Percentiles rank a stretch among this genome's conserved stretches.
phyloP scores from a whole-genome alignment of 306 rosid genomes.

The Lupinus albus region DNA sequence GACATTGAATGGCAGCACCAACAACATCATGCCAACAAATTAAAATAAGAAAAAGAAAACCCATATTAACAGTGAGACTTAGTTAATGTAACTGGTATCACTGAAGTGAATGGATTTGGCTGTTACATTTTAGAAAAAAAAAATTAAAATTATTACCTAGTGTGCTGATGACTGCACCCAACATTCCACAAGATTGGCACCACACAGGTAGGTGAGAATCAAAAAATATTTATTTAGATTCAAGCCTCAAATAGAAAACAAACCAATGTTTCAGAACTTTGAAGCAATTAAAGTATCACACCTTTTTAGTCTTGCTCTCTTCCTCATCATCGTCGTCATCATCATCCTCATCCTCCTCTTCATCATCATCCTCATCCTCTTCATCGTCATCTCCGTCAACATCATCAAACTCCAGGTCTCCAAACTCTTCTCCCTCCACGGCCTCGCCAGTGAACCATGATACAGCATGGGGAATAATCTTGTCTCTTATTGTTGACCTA shows the following conservation, averaged over 20 bases:
- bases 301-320: constrained; percentile 68
- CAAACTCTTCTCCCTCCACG: constrained; percentile 74
- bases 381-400: constrained; percentile 57
- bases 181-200: constrained; percentile 6
- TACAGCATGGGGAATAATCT: constrained; percentile 92
- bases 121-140: background rate
- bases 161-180: constrained; percentile 54
- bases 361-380: constrained; percentile 63
- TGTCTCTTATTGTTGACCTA: constrained; percentile 85
- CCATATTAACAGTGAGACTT: background rate
- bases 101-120: too few relatives aligned
- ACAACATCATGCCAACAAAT: background rate
- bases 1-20: background rate
- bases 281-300: constrained; percentile 14
- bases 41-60: background rate
- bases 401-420: constrained; percentile 72
- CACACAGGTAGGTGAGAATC: background rate
- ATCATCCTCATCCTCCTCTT: background rate
- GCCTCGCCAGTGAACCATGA: constrained; percentile 99
- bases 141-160: constrained; percentile 51
- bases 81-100: background rate
- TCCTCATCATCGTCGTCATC: constrained; percentile 61
- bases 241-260: background rate
- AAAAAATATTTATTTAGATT: too few relatives aligned
- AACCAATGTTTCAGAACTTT: background rate